phyloP scores from a whole-genome alignment of 2,329 filamentous ascomycete species.

The Alternaria solani region DNA sequence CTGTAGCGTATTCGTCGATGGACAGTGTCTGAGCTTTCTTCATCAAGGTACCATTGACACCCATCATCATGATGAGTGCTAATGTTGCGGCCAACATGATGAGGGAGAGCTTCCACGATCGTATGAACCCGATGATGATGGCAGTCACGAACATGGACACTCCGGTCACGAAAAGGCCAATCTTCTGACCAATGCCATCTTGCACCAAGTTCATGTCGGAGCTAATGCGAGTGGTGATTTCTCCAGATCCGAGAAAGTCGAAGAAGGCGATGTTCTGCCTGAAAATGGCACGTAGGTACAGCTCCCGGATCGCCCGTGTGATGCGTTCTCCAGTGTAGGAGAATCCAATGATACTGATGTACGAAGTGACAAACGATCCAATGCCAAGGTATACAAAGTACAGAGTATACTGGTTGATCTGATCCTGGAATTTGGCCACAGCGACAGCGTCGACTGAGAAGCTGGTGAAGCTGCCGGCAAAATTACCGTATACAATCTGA shows the following conservation, averaged over 20 bases:
- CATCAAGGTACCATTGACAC: constrained; percentile 74
- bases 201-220: constrained; percentile 94
- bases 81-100: constrained; percentile 84
- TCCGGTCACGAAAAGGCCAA: constrained; percentile 46
- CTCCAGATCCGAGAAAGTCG: constrained; percentile 91
- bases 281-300: constrained; percentile 70
- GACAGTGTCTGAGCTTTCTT: constrained; percentile 77
- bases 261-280: constrained; percentile 55
- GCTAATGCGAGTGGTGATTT: constrained; percentile 95
- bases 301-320: constrained; percentile 54
- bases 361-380: constrained; percentile 70
- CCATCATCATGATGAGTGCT: constrained; percentile 81
- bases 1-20: constrained; percentile 79
- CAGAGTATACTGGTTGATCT: constrained; percentile 44
- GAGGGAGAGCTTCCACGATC: constrained; percentile 90
- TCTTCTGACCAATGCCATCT: constrained; percentile 73
- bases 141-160: constrained; percentile 74
- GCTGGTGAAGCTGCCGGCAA: constrained; percentile 48
- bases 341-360: constrained; percentile 81
- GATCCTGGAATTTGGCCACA: constrained; percentile 35
- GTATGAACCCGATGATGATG: constrained; percentile 90
- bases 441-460: constrained; percentile 46
- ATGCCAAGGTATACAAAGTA: constrained; percentile 53
- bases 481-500: constrained; percentile 51
- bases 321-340: constrained; percentile 69